phyloP scores from a whole-genome alignment of 305 asterid species.

The Fraxinus sp. region DNA sequence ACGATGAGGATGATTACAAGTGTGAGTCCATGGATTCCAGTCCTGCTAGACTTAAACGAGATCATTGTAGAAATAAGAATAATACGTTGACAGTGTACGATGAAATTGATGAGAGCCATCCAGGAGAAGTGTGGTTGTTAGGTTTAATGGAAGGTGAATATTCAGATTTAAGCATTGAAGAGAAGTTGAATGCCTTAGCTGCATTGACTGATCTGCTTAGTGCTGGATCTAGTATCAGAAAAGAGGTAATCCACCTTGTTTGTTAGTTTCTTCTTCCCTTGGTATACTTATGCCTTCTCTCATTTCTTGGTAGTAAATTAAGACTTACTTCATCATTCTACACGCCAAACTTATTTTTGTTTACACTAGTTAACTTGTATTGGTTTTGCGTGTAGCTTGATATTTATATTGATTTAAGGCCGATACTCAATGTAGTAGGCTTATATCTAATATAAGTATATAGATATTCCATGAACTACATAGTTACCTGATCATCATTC shows the following conservation, averaged over 20 bases:
- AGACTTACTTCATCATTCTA: slow-evolving; percentile 1
- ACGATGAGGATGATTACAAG: slow-evolving; percentile 54
- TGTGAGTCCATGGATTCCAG: slow-evolving; percentile 45
- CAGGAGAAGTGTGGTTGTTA: slow-evolving; percentile 88
- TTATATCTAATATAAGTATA: not conserved
- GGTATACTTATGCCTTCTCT: not conserved
- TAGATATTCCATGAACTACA: not conserved
- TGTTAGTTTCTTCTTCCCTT: not conserved
- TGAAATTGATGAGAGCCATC: slow-evolving; percentile 95
- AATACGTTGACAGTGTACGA: slow-evolving; percentile 34
- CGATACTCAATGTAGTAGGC: slow-evolving; percentile 11
- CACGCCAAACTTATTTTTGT: not conserved
- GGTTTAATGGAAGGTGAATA: slow-evolving; percentile 96
- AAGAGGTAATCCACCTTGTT: slow-evolving; percentile 60
- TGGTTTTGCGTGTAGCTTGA: slow-evolving; percentile 5
- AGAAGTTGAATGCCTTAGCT: slow-evolving; percentile 68
- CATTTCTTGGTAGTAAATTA: not conserved
- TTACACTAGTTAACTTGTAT: not conserved
- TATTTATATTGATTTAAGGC: slow-evolving; percentile 4
- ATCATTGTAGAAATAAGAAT: slow-evolving; percentile 32
- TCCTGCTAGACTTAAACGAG: slow-evolving; percentile 37
- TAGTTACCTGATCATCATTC: not conserved
- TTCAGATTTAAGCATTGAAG: slow-evolving; percentile 82
- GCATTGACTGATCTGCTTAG: slow-evolving; percentile 76
- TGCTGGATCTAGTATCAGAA: slow-evolving; percentile 73